A percentile compares a stretch with the other conserved stretches of the same genome.
These are phyloP conservation scores for Tremella fuciformis DNA, from an alignment of 768 basidiomycete species.

Conservation along the genomic window DNA sequence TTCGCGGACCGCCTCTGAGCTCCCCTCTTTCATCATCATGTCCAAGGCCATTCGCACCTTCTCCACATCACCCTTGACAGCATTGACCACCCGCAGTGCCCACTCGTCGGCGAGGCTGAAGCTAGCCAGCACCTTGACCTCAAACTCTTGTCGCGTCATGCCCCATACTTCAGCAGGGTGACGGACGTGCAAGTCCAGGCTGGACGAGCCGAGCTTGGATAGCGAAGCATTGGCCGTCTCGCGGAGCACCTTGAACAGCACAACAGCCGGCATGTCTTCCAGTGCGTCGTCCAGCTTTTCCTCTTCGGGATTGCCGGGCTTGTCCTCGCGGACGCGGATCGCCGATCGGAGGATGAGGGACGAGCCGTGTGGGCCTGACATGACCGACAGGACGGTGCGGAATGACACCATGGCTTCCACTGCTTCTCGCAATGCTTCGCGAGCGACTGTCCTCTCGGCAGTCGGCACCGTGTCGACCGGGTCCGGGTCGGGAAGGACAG, in stretches of 20 bases:
- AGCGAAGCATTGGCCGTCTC: conserved; percentile 37
- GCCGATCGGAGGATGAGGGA: neutral
- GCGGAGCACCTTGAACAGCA: conserved; percentile 40
- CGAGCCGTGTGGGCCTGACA: conserved; percentile 19
- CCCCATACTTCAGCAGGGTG: conserved; percentile 44
- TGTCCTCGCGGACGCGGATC: conserved; percentile 45
- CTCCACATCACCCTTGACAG: conserved; percentile 46
- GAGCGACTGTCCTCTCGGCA: conserved; percentile 18
- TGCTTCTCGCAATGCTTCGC: conserved; percentile 50
- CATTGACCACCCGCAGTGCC: conserved; percentile 37
- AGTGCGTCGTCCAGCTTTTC: conserved; percentile 48
- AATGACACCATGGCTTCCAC: conserved; percentile 48
- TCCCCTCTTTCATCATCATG: neutral
- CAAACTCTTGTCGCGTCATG: conserved; percentile 41
- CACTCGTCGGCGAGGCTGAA: conserved; percentile 50
- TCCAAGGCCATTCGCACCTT: conserved; percentile 15
- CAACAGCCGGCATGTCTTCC: conserved; percentile 49
- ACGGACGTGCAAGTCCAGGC: neutral
- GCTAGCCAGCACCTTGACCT: conserved; percentile 44
- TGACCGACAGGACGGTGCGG: conserved; percentile 36
- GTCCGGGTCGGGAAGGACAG: conserved; percentile 36
- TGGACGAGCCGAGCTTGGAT: neutral
- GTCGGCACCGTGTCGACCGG: conserved; percentile 38
- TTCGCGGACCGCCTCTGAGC: conserved; percentile 18
- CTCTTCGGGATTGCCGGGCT: conserved; percentile 31